Evolutionary conservation across 2,329 filamentous ascomycete species (phyloP).

Genomic region (Ramichloridium luteum): DNA sequence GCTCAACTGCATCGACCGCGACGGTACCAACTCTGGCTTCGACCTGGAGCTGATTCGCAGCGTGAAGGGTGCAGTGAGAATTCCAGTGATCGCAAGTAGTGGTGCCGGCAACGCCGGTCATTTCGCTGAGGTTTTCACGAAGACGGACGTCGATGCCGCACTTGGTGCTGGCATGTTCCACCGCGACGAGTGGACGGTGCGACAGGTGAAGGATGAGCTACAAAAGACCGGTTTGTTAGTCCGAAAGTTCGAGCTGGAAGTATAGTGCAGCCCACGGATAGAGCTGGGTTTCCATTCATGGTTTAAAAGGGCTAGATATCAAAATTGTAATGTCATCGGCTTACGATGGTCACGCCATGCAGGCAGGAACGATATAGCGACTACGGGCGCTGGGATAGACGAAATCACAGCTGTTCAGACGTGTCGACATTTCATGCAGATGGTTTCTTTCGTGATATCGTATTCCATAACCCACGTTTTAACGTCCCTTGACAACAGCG

Average conservation of each 20-base stretch:
- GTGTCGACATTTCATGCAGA: no score
- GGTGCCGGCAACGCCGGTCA: conserved; percentile 80
- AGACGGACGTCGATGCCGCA: conserved; percentile 81
- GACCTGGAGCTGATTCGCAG: conserved; percentile 82
- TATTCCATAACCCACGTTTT: background rate
- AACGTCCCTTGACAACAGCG: background rate
- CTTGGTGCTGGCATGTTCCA: conserved; percentile 97
- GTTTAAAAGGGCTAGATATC: no score
- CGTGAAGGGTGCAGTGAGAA: conserved; percentile 75
- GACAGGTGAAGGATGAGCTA: conserved; percentile 80
- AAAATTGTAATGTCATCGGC: no score
- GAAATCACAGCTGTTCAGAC: no score
- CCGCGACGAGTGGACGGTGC: conserved; percentile 84
- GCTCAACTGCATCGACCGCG: conserved; percentile 94
- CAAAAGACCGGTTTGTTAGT: conserved; percentile 59
- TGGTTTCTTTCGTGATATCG: no score
- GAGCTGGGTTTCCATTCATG: no score
- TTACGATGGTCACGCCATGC: no score
- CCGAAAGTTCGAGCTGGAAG: conserved; percentile 58
- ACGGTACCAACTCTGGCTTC: conserved; percentile 88
- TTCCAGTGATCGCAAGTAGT: conserved; percentile 90
- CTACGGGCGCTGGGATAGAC: no score
- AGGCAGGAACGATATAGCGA: no score
- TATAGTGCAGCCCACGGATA: conserved; percentile 20
- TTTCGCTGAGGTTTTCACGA: conserved; percentile 79